Evolutionary conservation across 2,329 filamentous ascomycete genomes (phyloP), one percentile per base, ranked within the genome.

Genomic region (Epicoccum nigrum): DNA sequence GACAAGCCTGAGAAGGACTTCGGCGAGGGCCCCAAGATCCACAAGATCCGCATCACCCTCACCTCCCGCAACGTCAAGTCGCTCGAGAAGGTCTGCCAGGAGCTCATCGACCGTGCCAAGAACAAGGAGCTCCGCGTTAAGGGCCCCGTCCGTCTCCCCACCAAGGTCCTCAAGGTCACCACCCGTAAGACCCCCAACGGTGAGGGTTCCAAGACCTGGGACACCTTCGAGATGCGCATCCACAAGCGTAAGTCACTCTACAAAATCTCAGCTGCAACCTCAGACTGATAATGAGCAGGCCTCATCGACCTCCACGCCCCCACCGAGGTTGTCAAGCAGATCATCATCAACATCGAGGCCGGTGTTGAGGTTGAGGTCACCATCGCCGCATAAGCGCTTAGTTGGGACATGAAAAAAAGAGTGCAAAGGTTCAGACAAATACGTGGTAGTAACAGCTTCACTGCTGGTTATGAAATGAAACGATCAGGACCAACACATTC

Each of bases 141-240:
- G 89, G 93, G 94, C 75, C 92, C 93, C 77, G 93, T 97, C 80
- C 92, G 93, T 75, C 89, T 97, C 73, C 92, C 94, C 72, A 97
- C 92, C 83, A 96, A 97, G 88, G 90, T 86, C 78, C 86, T 97
- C 74, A 91, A 94, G 85, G 86, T 96, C 84, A 91, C 90, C 77
- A 96, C 94, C 84, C 89, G 94, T 76, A 99, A 99, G 89, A 97
- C 94, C 65, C 94, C 94, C 78, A 94, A 90, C 82, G 94, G 94
- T 89, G 94, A 99, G 87, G 94, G 94, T 83, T 95, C 89, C 81
- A 99, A 99, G 91, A 99, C 94, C 76, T 99, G 94, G 94, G 94
- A 97, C 79, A 87, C 85, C 79, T 99, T 84, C 81, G 93, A 99
- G 88, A 95, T 99, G 92, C 89, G 93, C 83, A 96, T 97, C 78